Evolutionary conservation across 257 asterid species (phyloP).

Genomic region (Solanum okadae): DNA sequence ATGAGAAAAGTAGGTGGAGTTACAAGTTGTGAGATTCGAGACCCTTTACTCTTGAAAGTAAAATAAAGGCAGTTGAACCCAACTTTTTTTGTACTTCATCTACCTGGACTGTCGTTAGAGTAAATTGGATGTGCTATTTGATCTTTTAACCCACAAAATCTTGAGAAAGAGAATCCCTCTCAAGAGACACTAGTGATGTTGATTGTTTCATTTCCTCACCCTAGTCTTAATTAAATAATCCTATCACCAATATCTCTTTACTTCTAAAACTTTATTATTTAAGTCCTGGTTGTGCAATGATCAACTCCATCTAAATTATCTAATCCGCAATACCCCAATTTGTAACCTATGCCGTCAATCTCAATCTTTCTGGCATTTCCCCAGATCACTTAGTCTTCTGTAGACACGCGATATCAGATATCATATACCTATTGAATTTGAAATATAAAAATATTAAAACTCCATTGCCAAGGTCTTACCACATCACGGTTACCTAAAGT

Average conservation of each 20-base stretch:
- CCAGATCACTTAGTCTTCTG: background rate
- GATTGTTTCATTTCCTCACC: background rate
- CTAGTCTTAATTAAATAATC: background rate
- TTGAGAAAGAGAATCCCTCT: background rate
- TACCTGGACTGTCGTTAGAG: background rate
- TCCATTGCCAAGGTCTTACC: slow-evolving; percentile 33
- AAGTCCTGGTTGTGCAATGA: background rate
- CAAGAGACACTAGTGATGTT: background rate
- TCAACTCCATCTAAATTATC: background rate
- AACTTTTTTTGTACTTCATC: background rate
- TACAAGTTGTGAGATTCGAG: background rate
- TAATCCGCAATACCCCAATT: background rate
- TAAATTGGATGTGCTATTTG: background rate
- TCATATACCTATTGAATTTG: background rate
- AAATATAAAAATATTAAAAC: background rate
- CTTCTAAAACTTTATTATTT: background rate
- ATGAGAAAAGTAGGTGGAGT: background rate
- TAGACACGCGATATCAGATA: background rate
- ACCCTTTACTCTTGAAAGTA: background rate
- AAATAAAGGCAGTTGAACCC: background rate
- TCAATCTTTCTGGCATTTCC: background rate
- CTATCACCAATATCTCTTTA: background rate
- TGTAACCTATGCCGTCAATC: background rate
- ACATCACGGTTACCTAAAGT: slow-evolving; percentile 93
- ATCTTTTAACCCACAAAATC: background rate